These are phyloP conservation scores for Acanthochlamys bracteata DNA, from an alignment of 106 monocot genomes.

Conservation along the genomic window DNA sequence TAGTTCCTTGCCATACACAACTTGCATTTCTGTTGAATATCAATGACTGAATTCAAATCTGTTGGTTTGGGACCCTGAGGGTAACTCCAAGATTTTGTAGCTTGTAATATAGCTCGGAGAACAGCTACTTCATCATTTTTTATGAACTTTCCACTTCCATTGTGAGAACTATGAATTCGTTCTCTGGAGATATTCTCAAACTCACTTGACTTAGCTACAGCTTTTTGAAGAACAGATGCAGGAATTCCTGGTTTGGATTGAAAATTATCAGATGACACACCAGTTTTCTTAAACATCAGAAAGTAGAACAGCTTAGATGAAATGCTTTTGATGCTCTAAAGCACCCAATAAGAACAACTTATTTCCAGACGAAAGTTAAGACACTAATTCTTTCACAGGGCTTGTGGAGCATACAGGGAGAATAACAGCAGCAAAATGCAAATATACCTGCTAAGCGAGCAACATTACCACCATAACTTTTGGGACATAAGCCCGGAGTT, in stretches of 20 bases:
- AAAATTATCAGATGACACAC: too few relatives aligned
- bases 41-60: slow-evolving; percentile 13
- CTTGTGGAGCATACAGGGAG: background rate
- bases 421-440: background rate
- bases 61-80: slow-evolving; percentile 4
- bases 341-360: too few relatives aligned
- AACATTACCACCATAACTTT: slow-evolving; percentile 98
- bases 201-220: slow-evolving; percentile 56
- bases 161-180: background rate
- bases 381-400: too few relatives aligned
- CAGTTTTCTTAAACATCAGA: too few relatives aligned
- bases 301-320: too few relatives aligned
- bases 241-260: slow-evolving; percentile 53
- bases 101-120: slow-evolving; percentile 23
- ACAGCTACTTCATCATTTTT: slow-evolving; percentile 16
- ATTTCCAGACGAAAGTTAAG: too few relatives aligned
- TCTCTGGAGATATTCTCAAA: slow-evolving; percentile 63
- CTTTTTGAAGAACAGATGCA: slow-evolving; percentile 60
- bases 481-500: slow-evolving; percentile 75
- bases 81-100: slow-evolving; percentile 14
- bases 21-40: slow-evolving; percentile 41
- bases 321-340: too few relatives aligned
- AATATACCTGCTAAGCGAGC: slow-evolving; percentile 82
- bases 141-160: background rate
- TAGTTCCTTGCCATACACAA: slow-evolving; percentile 4